Base-by-base conservation (phyloP, 306 rosid genomes). In the Gleditsia sinensis region DNA sequence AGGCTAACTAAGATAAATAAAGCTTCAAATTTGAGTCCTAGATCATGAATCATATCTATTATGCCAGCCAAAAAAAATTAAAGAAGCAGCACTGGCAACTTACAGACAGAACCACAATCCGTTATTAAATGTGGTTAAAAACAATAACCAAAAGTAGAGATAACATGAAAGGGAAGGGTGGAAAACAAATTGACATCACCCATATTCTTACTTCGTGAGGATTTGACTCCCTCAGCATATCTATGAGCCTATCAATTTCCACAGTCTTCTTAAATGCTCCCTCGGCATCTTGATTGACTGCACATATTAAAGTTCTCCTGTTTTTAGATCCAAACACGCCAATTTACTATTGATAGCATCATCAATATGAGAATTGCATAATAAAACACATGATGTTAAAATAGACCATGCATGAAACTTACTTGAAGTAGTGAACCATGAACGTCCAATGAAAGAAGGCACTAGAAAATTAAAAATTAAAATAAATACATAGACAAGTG, bases 301-400 rank as follows among this genome's bases (percentile, higher is more conserved):
- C 97, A 91, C 87, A 88, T 78, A 91, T 88, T 83, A 94, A 94
- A 94, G 81, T 91, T 91, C 86, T 86, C 97, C 96, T 91, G 98
- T 80, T 83, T 87, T 91, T 93, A 89, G 86, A 90, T 82, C 78
- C 87, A 87, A 91, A 89, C 67, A 83, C 51, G 79, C 87, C 75
- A 84, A 30, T 88, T 89, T 80, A 91, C 86, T 67, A 75, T 80
- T 50, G 60, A 78, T 25, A 72, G 75, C 60, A 71, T 78, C 72
- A 72, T 68, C 48, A 76, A 71, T 54, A 50, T 32, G 0, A 67
- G 7, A 69, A 43, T 34, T 3, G 13, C 8, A 57, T 5, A 17
- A 2, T 20, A 34, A 11, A 56, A 68, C 32, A 11, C 20, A 12
- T 4, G 30, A 58, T 55, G 28, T 50, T 59, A 9, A 42, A 42